Evolutionary conservation across 2,329 filamentous ascomycete species (phyloP), one percentile per base, ranked within the genome.

Genomic region (Laburnicola sp.): DNA sequence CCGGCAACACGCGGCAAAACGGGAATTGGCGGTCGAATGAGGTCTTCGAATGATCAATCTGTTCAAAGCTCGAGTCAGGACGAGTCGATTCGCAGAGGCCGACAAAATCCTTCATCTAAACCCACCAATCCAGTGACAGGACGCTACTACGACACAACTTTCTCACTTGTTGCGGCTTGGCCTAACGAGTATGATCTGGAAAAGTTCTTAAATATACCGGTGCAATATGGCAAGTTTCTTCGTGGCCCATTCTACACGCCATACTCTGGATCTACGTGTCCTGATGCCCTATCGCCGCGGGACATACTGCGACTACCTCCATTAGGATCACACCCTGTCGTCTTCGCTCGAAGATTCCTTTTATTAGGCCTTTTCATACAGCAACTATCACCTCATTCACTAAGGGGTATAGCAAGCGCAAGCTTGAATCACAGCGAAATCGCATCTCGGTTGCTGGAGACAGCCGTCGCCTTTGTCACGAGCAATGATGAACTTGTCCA

Each of bases 401-500:
- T 71, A 45, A 25, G 34, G 6, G 48, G 49, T 22, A 46, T 65
- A 16, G 16, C 16, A 16, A 16, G 16, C 16, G 16, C 16, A 16
- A 16, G 16, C 3, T 11, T 40, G 45, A 36, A 40, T 45, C 58
- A 64, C 23, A 21, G 35, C n/a, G 41, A 41, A 3, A 40, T 73
- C 26, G 70, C 69, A 56, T 42, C 51, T 32, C 57, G 60, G 11
- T 50, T 72, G 11, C 57, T 62, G 5, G 53, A 67, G 6, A 58
- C 63, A 6, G 73, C 66, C 2, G 65, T 36, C 9, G 39, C n/a
- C 2, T 28, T 51, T n/a, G 68, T 74, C 0, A 74, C 72, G 1
- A 69, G 58, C 7, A 70, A 74, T 7, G 74, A 76, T 11, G 65
- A 71, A n/a, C 51, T 77, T 7, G 37, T 73, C 0, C 54, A 55